Evolutionary conservation across 2,329 filamentous ascomycete species (phyloP).

Genomic region (Exophiala oligosperma): DNA sequence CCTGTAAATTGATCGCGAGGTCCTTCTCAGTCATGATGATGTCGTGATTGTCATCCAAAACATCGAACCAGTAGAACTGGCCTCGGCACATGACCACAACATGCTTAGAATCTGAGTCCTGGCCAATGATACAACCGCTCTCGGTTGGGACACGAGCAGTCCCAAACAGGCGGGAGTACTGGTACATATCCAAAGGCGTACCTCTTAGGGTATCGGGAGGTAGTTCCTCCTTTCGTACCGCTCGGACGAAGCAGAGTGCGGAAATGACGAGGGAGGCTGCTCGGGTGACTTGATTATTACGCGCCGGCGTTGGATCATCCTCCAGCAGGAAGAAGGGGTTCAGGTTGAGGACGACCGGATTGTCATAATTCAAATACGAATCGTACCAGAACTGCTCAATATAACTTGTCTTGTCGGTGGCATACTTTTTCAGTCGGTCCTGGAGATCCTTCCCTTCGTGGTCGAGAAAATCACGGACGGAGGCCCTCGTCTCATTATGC

Average conservation of each 20-base stretch:
- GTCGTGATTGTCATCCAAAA: slow-evolving; percentile 90
- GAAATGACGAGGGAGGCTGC: slow-evolving; percentile 91
- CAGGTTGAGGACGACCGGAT: slow-evolving; percentile 93
- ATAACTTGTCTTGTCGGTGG: slow-evolving; percentile 86
- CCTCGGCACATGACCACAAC: slow-evolving; percentile 90
- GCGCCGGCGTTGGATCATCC: slow-evolving; percentile 92
- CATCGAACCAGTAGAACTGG: slow-evolving; percentile 99
- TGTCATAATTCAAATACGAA: slow-evolving; percentile 96
- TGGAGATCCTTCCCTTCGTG: slow-evolving; percentile 81
- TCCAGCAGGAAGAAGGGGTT: slow-evolving; percentile 98
- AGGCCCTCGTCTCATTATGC: slow-evolving; percentile 76
- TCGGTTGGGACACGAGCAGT: slow-evolving; percentile 93
- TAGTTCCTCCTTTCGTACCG: slow-evolving; percentile 88
- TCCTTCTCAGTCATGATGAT: slow-evolving; percentile 97
- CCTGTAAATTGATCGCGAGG: slow-evolving; percentile 84
- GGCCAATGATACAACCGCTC: slow-evolving; percentile 91
- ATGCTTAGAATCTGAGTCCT: slow-evolving; percentile 90
- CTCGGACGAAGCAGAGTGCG: slow-evolving; percentile 85
- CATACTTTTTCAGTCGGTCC: slow-evolving; percentile 86
- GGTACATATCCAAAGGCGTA: slow-evolving; percentile 93
- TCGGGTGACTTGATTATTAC: slow-evolving; percentile 94
- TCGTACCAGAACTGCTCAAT: slow-evolving; percentile 99
- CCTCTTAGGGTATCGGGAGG: slow-evolving; percentile 83
- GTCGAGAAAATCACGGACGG: slow-evolving; percentile 79
- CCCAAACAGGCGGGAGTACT: slow-evolving; percentile 92